Evolutionary conservation across 2,329 filamentous ascomycete species (phyloP).

Genomic region (Pseudogymnoascus destructans): DNA sequence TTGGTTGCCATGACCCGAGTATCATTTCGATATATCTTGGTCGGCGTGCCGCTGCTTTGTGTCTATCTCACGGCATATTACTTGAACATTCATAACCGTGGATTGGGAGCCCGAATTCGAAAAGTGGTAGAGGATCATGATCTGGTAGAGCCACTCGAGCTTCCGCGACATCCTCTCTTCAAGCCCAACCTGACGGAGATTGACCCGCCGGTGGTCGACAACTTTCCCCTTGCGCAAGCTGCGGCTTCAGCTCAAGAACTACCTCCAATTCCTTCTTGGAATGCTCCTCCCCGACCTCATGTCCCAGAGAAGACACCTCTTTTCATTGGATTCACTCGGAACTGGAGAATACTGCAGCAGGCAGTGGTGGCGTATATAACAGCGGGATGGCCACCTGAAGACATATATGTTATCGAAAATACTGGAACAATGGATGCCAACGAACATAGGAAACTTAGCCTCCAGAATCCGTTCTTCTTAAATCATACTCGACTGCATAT

Average conservation of each 20-base stretch:
- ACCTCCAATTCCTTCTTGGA: constrained; percentile 34
- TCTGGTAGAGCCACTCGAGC: neutral
- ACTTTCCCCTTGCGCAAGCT: constrained; percentile 19
- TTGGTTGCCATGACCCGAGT: constrained; percentile 2
- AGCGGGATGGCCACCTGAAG: constrained; percentile 40
- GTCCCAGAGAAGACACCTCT: constrained; percentile 36
- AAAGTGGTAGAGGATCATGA: neutral
- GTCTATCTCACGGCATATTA: constrained; percentile 3
- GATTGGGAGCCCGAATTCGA: neutral
- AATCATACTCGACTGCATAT: constrained; percentile 36
- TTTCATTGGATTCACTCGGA: constrained; percentile 46
- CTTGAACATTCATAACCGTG: neutral
- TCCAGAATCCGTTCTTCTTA: constrained; percentile 44
- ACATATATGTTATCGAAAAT: constrained; percentile 45
- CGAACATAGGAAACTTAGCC: constrained; percentile 31
- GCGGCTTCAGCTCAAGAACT: constrained; percentile 20
- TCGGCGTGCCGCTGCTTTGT: neutral
- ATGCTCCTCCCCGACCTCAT: constrained; percentile 30
- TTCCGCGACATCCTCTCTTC: constrained; percentile 17
- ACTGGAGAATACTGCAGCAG: constrained; percentile 42
- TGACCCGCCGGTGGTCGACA: constrained; percentile 18
- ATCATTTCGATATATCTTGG: constrained; percentile 6
- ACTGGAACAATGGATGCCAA: constrained; percentile 41
- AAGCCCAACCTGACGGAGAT: constrained; percentile 7
- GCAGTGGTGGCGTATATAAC: constrained; percentile 43